These are phyloP conservation scores for Lactifluus subvellereus DNA, from an alignment of 768 basidiomycete genomes.

Conservation along the genomic window DNA sequence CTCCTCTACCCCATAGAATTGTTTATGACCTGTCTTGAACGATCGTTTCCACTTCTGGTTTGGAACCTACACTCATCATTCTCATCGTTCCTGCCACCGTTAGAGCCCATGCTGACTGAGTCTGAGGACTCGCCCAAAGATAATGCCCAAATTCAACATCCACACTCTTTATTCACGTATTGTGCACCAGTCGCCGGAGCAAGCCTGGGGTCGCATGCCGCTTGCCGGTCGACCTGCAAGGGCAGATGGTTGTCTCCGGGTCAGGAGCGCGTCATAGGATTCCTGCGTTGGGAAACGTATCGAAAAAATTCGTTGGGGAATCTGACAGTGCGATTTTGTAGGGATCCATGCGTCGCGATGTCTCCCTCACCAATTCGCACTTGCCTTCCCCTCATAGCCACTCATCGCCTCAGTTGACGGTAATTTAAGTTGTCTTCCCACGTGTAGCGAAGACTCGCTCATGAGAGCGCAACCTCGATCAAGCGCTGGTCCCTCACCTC, in stretches of 20 bases:
- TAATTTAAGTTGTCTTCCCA: conserved; percentile 23
- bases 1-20: neutral
- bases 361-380: conserved; percentile 14
- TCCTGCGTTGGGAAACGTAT: conserved; percentile 76
- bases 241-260: conserved; percentile 82
- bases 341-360: conserved; percentile 60
- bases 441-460: neutral
- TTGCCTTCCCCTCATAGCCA: conserved; percentile 41
- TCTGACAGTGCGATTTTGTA: conserved; percentile 91
- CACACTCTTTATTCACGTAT: conserved; percentile 18
- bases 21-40: conserved; percentile 5
- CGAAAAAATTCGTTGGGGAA: conserved; percentile 86
- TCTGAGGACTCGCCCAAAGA: conserved; percentile 73
- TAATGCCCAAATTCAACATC: conserved; percentile 27
- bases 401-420: conserved; percentile 80
- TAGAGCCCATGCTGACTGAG: conserved; percentile 81
- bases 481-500: conserved; percentile 92
- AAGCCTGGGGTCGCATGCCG: conserved; percentile 85
- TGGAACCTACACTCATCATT: conserved; percentile 79
- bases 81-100: conserved; percentile 58
- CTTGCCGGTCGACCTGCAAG: conserved; percentile 74
- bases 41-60: conserved; percentile 87
- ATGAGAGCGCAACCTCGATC: conserved; percentile 50
- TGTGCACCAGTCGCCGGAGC: conserved; percentile 52
- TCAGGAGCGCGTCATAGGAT: conserved; percentile 94